Base-by-base conservation (phyloP, 306 rosid genomes). In the Echinosophora koreensis region DNA sequence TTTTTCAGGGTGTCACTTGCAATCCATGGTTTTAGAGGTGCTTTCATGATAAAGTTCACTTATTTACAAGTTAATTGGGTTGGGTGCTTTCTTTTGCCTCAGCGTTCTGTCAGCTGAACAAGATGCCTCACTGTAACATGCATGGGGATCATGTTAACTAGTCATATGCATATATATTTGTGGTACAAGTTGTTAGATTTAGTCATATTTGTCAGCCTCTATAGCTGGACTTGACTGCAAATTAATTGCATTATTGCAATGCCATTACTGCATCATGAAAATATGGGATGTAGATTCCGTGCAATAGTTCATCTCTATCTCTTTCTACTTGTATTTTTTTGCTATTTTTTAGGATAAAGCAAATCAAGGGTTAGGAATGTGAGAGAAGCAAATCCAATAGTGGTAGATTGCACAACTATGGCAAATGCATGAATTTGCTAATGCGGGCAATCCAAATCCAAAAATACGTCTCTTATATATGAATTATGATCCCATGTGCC, bases 1-100 rank as follows among this genome's bases (percentile, higher is more conserved):
- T 70, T 71, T 9, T 22, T 22, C 72, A 27, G 8, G 30, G 44
- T 17, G 58, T 77, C 63, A 79, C 82, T 71, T 71, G 79, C 73
- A 76, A 46, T 30, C 32, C 32, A 30, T 30, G 38, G 3, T 8
- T 38, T 38, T 38, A 6, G 8, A 0, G 42, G 42, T 38, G 57
- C 27, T 14, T 51, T 27, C 22, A 3, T 57, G 14, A 57, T 37
- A 57, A 57, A 8, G 15, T 27, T 57, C 28, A 7, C 41, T 67
- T 13, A 5, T 55, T 54, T 55, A 9, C 37, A 60, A 60, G 22
- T 16, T 55, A 49, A 30, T 8, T 17, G 14, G 8, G 38, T 8
- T 17, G 14, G 8, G 38, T 16, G 35, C 62, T 3, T 44, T 10
- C 8, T 73, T 30, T 55, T 77, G 15, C 32, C 8, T 16, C 4